These are phyloP conservation scores for Macrocybe sp. DNA, from an alignment of 1,284 basidiomycete species.

Conservation along the genomic window DNA sequence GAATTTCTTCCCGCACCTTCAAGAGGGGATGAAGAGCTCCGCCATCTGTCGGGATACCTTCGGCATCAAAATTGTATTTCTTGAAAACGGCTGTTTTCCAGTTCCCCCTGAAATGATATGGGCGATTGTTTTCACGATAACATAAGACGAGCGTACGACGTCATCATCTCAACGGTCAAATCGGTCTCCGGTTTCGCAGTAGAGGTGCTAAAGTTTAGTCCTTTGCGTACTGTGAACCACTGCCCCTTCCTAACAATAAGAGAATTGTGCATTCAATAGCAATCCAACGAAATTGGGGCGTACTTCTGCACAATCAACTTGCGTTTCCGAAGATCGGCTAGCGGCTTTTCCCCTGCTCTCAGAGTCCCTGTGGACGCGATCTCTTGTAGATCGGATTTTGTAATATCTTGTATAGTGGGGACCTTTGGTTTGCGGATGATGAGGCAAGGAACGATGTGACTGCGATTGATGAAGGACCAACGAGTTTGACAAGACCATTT, in stretches of 20 bases:
- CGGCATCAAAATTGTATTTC: slow-evolving; percentile 99
- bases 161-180: slow-evolving; percentile 93
- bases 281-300: slow-evolving; percentile 7
- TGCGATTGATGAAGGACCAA: slow-evolving; percentile 34
- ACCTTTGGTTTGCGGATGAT: slow-evolving; percentile 34
- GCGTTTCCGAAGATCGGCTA: slow-evolving; percentile 88
- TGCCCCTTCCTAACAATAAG: slow-evolving; percentile 75
- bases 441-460: background rate
- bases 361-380: slow-evolving; percentile 72
- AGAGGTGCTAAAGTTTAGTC: slow-evolving; percentile 85
- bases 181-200: slow-evolving; percentile 98
- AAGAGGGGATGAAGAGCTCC: slow-evolving; percentile 95
- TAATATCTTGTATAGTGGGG: slow-evolving; percentile 64
- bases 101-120: slow-evolving; percentile 53
- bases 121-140: slow-evolving; percentile 4
- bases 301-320: slow-evolving; percentile 80
- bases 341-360: slow-evolving; percentile 69
- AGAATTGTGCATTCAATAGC: slow-evolving; percentile 5
- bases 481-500: slow-evolving; percentile 81
- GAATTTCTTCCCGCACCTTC: slow-evolving; percentile 97
- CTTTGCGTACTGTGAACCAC: slow-evolving; percentile 91
- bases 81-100: slow-evolving; percentile 95
- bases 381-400: slow-evolving; percentile 73
- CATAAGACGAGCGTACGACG: slow-evolving; percentile 54
- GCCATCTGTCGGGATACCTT: slow-evolving; percentile 83